Evolutionary conservation across 1,139 yeast genomes (phyloP).

Genomic region (Komagataea norvegica): DNA sequence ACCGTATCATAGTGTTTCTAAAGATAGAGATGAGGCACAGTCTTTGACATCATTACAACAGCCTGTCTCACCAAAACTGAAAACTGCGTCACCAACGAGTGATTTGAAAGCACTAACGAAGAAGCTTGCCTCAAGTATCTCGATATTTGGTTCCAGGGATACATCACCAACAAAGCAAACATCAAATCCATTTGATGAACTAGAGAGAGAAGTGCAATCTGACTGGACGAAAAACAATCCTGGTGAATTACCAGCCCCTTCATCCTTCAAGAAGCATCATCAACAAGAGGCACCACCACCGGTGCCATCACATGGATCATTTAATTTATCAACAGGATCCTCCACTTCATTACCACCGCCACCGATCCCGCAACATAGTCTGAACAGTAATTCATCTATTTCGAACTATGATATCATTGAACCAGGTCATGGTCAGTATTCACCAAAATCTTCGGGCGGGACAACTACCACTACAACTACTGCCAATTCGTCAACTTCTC

Average conservation of each 20-base stretch:
- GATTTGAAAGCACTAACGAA: slow-evolving; percentile 17
- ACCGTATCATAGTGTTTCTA: slow-evolving; percentile 4
- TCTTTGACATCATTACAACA: background rate
- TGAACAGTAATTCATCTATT: slow-evolving; percentile 3
- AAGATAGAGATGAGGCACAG: background rate
- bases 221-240: slow-evolving; percentile 24
- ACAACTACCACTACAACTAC: slow-evolving; percentile 21
- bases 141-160: slow-evolving; percentile 4
- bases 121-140: slow-evolving; percentile 15
- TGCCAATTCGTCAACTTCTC: slow-evolving; percentile 20
- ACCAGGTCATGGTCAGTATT: slow-evolving; percentile 13
- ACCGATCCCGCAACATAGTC: slow-evolving; percentile 13
- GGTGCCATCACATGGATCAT: slow-evolving; percentile 23
- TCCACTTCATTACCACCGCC: slow-evolving; percentile 21
- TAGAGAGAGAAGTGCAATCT: slow-evolving; percentile 30
- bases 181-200: slow-evolving; percentile 28
- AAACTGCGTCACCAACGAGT: slow-evolving; percentile 1
- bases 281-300: slow-evolving; percentile 22
- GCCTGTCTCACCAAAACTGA: background rate
- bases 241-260: background rate
- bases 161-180: slow-evolving; percentile 5
- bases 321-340: slow-evolving; percentile 11
- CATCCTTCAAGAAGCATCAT: slow-evolving; percentile 6
- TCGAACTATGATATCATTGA: slow-evolving; percentile 19
- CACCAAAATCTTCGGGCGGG: slow-evolving; percentile 26